These are phyloP conservation scores for Blastobotrys ciferrii DNA, from an alignment of 1,139 yeast genomes.

Conservation along the genomic window DNA sequence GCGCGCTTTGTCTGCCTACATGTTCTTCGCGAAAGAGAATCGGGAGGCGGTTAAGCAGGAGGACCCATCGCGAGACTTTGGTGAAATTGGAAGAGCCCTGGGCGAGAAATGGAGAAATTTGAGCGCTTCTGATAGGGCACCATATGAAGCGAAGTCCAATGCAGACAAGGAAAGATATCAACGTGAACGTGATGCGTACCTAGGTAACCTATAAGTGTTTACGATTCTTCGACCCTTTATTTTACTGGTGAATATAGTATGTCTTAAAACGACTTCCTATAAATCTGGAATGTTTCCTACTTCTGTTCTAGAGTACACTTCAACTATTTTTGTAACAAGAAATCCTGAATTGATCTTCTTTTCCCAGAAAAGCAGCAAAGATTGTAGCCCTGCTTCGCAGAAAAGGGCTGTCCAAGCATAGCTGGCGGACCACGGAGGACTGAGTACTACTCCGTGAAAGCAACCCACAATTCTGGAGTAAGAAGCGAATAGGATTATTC, in stretches of 20 bases:
- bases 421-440: too few relatives aligned
- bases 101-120: constrained; percentile 97
- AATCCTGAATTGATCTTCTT: too few relatives aligned
- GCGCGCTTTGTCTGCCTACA: constrained; percentile 95
- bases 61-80: constrained; percentile 90
- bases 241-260: background rate
- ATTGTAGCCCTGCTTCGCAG: too few relatives aligned
- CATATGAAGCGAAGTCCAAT: constrained; percentile 89
- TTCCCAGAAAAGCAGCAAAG: too few relatives aligned
- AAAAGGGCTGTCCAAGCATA: too few relatives aligned
- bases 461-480: too few relatives aligned
- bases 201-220: background rate
- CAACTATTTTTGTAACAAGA: too few relatives aligned
- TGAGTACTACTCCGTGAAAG: too few relatives aligned
- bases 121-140: constrained; percentile 73
- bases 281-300: background rate
- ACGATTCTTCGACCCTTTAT: background rate
- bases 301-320: too few relatives aligned
- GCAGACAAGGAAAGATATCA: constrained; percentile 97
- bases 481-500: too few relatives aligned
- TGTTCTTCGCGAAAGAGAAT: constrained; percentile 97
- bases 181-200: constrained; percentile 85
- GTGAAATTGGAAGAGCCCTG: constrained; percentile 51
- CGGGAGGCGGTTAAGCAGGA: constrained; percentile 93
- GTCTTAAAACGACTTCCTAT: too few relatives aligned